These are phyloP conservation scores for Populus hybrid DNA, from an alignment of 441 rosid species.

Conservation along the genomic window DNA sequence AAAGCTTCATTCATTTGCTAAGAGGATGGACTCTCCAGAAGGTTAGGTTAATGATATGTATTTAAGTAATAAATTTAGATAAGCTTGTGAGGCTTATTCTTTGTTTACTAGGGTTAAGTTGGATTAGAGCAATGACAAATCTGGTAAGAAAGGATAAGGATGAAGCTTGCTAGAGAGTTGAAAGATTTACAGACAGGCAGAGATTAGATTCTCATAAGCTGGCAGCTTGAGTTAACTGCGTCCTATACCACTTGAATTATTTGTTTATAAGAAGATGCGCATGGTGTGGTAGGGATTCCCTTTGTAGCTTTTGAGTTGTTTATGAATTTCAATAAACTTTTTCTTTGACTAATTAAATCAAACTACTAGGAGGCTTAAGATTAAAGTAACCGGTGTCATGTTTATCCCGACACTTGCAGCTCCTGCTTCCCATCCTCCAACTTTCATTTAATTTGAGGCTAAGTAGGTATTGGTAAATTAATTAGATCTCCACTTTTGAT, in stretches of 20 bases:
- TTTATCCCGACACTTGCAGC: conserved; percentile 44
- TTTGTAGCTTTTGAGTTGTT: conserved; percentile 36
- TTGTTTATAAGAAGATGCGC: conserved; percentile 33
- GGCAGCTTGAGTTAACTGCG: conserved; percentile 25
- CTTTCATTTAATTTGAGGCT: conserved; percentile 24
- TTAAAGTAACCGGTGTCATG: conserved; percentile 37
- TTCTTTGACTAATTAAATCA: conserved; percentile 14
- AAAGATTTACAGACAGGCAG: not conserved
- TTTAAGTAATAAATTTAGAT: conserved; percentile 10
- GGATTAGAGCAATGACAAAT: conserved; percentile 18
- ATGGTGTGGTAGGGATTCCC: conserved; percentile 36
- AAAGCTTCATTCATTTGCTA: not conserved
- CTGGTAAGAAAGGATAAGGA: conserved; percentile 48
- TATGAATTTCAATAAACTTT: conserved; percentile 22
- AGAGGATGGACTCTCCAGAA: conserved; percentile 9
- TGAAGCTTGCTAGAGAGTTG: conserved; percentile 22
- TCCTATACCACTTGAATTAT: conserved; percentile 11
- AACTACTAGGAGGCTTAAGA: not conserved
- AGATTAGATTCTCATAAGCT: conserved; percentile 34
- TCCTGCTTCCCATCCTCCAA: conserved; percentile 51
- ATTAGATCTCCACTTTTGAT: conserved; percentile 21
- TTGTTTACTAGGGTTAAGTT: conserved; percentile 24
- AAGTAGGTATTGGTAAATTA: conserved; percentile 7
- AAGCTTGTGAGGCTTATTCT: not conserved
- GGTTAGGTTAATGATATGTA: not conserved